Conservation (phyloP, 2,329 filamentous ascomycete species). For the Fusarium napiforme region DNA sequence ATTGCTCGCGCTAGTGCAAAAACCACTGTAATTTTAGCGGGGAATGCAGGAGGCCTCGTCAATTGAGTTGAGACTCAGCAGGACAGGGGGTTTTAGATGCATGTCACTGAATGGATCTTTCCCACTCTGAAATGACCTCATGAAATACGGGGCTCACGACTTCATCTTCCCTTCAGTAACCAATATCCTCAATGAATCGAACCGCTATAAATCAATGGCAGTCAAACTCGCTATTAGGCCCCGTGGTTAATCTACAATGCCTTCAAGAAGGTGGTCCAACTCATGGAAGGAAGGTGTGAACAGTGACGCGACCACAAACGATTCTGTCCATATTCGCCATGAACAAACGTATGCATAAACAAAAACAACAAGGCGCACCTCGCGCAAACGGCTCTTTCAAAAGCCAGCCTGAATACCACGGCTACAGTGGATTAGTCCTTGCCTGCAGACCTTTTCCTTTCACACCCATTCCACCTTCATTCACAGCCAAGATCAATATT, state of each 20-base stretch:
- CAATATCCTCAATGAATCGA: not conserved
- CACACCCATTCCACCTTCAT: not conserved
- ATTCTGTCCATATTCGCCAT: not conserved
- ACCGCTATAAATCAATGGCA: not conserved
- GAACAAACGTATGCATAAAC: not conserved
- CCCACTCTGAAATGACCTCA: constrained; percentile 22
- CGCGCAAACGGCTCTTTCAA: not conserved
- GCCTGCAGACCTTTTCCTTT: not conserved
- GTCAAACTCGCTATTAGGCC: not conserved
- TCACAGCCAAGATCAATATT: not conserved
- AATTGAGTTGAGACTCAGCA: constrained; percentile 31
- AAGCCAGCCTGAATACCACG: not conserved
- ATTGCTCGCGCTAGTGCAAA: constrained; percentile 8
- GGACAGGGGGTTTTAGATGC: constrained; percentile 27
- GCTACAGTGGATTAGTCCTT: not conserved
- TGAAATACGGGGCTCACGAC: not conserved
- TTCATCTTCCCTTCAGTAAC: not conserved
- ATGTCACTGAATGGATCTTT: constrained; percentile 24
- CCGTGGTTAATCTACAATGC: not conserved
- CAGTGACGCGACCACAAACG: constrained; percentile 2
- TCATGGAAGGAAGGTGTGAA: constrained; percentile 2
- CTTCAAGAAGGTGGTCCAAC: not conserved
- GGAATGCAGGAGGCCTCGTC: constrained; percentile 36
- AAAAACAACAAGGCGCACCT: not conserved
- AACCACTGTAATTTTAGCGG: constrained; percentile 13